Evolutionary conservation across 2,329 filamentous ascomycete species (phyloP), one percentile per base, ranked within the genome.

Genomic region (Arthrobotrys pseudoclavata): DNA sequence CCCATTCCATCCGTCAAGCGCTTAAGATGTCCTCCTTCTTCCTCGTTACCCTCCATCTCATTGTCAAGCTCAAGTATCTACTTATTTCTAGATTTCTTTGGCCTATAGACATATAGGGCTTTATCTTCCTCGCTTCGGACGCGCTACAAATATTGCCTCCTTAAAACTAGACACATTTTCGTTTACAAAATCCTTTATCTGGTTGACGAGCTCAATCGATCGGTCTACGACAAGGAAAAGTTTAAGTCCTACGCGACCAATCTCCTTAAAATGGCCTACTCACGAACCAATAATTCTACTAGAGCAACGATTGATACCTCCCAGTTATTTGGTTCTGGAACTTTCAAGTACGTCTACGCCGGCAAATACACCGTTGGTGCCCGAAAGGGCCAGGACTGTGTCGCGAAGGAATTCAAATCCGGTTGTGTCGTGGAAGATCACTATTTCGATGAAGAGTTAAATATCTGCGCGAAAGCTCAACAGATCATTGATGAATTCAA

Each of bases 391-490:
- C 80, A 85, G 69, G 48, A 76, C 12, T 84, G 83, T 50, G 84
- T 85, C 13, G 1, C 29, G 52, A 85, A 85, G 69, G 84, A 83
- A 82, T 85, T 85, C 81, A 85, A 85, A 79, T 82, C 81, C 0
- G 83, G 83, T 9, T 79, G 79, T 0, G 83, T 83, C 60, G 84
- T 83, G 62, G 81, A 82, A 40, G 63, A 63, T 0, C 81, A 83
- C 37, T 84, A 82, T 72, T 85, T 85, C 72, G 71, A 71, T 0
- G 82, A 83, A 26, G 84, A 86, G 57, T 84, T 85, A 71, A 83
- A 82, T 47, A 82, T 83, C 0, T 81, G 84, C 12, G 80, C 83
- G 50, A 83, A 82, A 62, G 82, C 84, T 3, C 79, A 84, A 40
- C 81, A 83, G 15, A 82, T 85, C 55, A 82, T 84, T 63, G 83